Evolutionary conservation across 176 grass and related monocot genomes (phyloP).

Genomic region (Carex littledalei): DNA sequence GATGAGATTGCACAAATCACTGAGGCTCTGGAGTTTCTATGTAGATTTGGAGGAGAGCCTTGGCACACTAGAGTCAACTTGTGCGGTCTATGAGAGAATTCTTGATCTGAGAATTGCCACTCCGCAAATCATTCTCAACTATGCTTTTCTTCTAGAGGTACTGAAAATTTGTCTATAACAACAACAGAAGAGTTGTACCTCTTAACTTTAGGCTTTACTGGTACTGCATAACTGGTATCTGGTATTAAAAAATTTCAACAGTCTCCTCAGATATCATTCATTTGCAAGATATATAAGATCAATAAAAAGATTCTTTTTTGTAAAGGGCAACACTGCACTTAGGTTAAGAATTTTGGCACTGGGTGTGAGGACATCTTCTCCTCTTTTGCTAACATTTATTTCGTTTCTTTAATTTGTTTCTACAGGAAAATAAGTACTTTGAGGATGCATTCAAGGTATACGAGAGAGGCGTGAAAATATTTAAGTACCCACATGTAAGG

Average conservation of each 20-base stretch:
- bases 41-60: slow-evolving; percentile 57
- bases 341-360: neutral
- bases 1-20: slow-evolving; percentile 45
- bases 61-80: slow-evolving; percentile 38
- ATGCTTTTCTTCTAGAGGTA: slow-evolving; percentile 53
- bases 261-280: neutral
- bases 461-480: slow-evolving; percentile 51
- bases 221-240: neutral
- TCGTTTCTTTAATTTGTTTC: neutral
- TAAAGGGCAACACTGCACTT: neutral
- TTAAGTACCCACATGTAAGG: slow-evolving; percentile 59
- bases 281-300: neutral
- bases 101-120: slow-evolving; percentile 50
- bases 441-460: slow-evolving; percentile 80
- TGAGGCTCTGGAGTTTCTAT: slow-evolving; percentile 65
- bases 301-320: neutral
- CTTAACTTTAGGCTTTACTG: neutral
- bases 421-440: slow-evolving; percentile 39
- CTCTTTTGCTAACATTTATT: neutral
- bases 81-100: slow-evolving; percentile 56
- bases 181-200: neutral
- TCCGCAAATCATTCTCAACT: slow-evolving; percentile 56
- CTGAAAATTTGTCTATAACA: neutral
- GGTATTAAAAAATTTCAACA: neutral
- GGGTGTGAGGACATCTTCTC: neutral